Conservation (phyloP, 129 eudicot genomes). For the Helichrysum umbraculigerum region DNA sequence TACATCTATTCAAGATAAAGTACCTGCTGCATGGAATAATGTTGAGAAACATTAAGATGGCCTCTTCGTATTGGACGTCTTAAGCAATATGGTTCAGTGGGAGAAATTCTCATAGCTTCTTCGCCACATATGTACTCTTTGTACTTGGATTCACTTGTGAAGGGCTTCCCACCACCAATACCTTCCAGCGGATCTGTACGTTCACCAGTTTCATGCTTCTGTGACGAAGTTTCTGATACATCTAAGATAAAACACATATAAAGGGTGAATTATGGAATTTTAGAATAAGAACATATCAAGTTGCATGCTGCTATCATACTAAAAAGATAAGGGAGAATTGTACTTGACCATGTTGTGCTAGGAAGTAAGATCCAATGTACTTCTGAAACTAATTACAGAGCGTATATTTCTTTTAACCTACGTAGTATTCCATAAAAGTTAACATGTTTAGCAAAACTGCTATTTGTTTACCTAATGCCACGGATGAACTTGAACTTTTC, state of each 20-base stretch:
- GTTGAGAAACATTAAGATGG: constrained; percentile 81
- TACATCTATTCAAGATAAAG: not conserved
- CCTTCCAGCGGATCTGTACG: constrained; percentile 46
- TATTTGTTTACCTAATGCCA: constrained; percentile 41
- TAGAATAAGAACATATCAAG: constrained; percentile 9
- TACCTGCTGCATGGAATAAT: constrained; percentile 95
- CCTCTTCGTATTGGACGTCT: constrained; percentile 98
- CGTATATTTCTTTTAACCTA: too few relatives aligned
- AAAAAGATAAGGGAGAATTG: not conserved
- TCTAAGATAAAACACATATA: constrained; percentile 24
- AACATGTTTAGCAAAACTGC: not conserved
- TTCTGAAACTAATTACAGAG: not conserved
- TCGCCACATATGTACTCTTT: constrained; percentile 84
- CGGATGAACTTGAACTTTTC: constrained; percentile 36
- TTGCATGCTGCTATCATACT: not conserved
- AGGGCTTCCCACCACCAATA: constrained; percentile 33
- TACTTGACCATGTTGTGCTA: constrained; percentile 13
- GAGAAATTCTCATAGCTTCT: constrained; percentile 88
- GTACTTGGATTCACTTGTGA: constrained; percentile 51
- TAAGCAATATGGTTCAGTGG: constrained; percentile 89
- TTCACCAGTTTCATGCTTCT: constrained; percentile 38
- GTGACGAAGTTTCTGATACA: constrained; percentile 45
- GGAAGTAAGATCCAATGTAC: not conserved
- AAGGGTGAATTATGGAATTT: not conserved
- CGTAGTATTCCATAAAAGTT: not conserved